phyloP scores from a whole-genome alignment of 202 grass and related monocot species.

The Sporobolus alterniflorus region DNA sequence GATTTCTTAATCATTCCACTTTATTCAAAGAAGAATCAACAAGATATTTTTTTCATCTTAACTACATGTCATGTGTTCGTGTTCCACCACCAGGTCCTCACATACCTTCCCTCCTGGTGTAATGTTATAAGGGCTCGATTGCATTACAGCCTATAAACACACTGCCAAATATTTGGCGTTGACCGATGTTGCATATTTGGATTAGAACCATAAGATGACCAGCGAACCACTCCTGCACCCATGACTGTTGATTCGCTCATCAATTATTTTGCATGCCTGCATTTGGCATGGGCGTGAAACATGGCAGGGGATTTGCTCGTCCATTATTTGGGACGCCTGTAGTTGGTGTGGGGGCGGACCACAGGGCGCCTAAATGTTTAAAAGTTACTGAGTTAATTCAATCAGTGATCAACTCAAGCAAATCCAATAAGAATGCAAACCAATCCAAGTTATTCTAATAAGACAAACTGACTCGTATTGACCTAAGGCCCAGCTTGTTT shows the following conservation, averaged over 20 bases:
- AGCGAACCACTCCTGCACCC: too few relatives aligned
- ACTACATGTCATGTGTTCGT: not conserved
- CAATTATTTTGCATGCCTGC: too few relatives aligned
- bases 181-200: too few relatives aligned
- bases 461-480: not conserved
- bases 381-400: not conserved
- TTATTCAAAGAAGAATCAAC: not conserved
- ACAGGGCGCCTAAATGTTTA: not conserved
- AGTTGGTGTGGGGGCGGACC: too few relatives aligned
- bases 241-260: too few relatives aligned
- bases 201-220: too few relatives aligned
- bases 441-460: not conserved
- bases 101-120: not conserved
- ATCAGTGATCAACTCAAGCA: not conserved
- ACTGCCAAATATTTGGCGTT: too few relatives aligned
- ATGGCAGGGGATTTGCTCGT: too few relatives aligned
- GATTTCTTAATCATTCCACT: not conserved
- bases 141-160: too few relatives aligned
- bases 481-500: not conserved
- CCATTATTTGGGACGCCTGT: too few relatives aligned
- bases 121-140: not conserved
- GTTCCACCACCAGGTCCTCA: not conserved
- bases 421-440: slow-evolving; percentile 31
- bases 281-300: too few relatives aligned
- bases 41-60: not conserved